Conservation (phyloP, 2,329 filamentous ascomycete genomes). For the Hymenoscyphus occultus region DNA sequence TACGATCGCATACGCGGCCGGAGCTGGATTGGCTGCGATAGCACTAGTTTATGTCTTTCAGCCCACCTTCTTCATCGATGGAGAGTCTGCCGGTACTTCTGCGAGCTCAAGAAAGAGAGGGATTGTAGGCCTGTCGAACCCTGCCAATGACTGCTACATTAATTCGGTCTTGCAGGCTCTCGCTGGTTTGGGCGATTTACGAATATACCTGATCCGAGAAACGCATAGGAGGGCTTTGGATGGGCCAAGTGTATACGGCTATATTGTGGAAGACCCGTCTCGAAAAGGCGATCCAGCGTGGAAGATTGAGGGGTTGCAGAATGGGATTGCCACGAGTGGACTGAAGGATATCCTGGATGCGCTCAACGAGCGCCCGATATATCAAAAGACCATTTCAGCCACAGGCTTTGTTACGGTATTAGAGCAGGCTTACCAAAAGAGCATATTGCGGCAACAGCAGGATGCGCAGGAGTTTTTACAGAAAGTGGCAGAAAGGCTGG, state of each 20-base stretch:
- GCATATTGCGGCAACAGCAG: conserved; percentile 91
- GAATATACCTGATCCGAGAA: conserved; percentile 89
- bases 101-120: conserved; percentile 67
- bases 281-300: conserved; percentile 50
- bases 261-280: conserved; percentile 51
- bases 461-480: conserved; percentile 98
- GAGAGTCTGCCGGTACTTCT: conserved; percentile 59
- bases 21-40: conserved; percentile 89
- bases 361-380: conserved; percentile 89
- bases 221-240: conserved; percentile 81
- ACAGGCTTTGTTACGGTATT: conserved; percentile 78
- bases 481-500: conserved; percentile 84
- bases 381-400: conserved; percentile 89
- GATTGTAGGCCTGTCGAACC: conserved; percentile 83
- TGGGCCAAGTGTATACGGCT: conserved; percentile 69
- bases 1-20: conserved; percentile 88
- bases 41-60: conserved; percentile 96
- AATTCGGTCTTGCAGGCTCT: conserved; percentile 94
- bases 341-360: conserved; percentile 90
- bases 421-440: conserved; percentile 81
- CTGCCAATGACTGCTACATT: conserved; percentile 95
- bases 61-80: conserved; percentile 94
- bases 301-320: conserved; percentile 68
- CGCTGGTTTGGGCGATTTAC: conserved; percentile 83
- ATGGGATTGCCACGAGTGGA: conserved; percentile 78